These are phyloP conservation scores for Phytophthora ramorum DNA, from an alignment of 352 stramenopile genomes.

Conservation along the genomic window DNA sequence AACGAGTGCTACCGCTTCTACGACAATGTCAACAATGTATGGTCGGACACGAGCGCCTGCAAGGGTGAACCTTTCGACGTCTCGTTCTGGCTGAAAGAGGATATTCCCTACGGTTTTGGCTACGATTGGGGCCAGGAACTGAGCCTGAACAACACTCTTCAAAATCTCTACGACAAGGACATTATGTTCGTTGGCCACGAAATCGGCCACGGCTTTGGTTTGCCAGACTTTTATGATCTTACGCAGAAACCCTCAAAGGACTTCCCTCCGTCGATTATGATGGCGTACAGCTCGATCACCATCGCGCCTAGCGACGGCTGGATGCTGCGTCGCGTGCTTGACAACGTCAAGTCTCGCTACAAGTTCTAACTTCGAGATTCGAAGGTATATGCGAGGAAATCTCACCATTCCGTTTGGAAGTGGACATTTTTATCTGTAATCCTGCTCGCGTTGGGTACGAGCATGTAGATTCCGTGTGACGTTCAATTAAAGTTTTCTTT, in stretches of 20 bases:
- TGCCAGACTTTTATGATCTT: slow-evolving; percentile 5
- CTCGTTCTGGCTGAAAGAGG: slow-evolving; percentile 22
- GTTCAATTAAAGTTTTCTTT: too few relatives aligned
- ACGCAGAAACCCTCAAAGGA: neutral
- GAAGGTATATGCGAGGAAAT: too few relatives aligned
- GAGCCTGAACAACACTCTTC: neutral
- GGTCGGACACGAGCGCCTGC: slow-evolving; percentile 9
- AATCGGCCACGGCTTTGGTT: slow-evolving; percentile 8
- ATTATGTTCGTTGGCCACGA: slow-evolving; percentile 7
- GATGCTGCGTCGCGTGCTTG: slow-evolving; percentile 29
- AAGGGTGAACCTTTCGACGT: slow-evolving; percentile 10
- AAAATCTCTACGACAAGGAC: neutral
- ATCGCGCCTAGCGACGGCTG: slow-evolving; percentile 25
- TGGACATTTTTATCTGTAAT: neutral
- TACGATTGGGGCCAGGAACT: slow-evolving; percentile 11
- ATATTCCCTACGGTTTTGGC: neutral
- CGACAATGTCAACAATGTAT: slow-evolving; percentile 6
- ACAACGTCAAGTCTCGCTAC: slow-evolving; percentile 23
- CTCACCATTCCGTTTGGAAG: too few relatives aligned
- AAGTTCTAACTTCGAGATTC: too few relatives aligned
- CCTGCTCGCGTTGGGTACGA: too few relatives aligned
- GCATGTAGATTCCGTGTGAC: too few relatives aligned
- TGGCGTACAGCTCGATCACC: slow-evolving; percentile 8
- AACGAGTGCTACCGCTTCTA: slow-evolving; percentile 8
- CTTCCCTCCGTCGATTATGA: slow-evolving; percentile 7